These are phyloP conservation scores for Populus trichocarpa DNA, from an alignment of 441 rosid genomes.

Conservation along the genomic window DNA sequence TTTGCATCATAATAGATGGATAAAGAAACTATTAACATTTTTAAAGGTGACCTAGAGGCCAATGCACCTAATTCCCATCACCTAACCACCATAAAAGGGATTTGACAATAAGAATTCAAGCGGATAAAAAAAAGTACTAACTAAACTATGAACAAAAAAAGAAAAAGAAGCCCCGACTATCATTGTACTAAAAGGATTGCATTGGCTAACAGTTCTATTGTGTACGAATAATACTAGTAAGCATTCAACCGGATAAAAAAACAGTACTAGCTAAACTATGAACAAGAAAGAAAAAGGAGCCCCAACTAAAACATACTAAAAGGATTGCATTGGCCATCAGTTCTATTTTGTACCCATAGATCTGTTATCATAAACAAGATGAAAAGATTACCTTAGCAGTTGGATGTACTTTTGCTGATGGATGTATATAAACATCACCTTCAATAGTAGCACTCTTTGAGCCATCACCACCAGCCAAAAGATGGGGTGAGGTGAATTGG, in stretches of 20 bases:
- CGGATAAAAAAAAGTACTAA: not conserved
- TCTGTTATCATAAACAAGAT: slow-evolving; percentile 8
- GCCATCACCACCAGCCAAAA: slow-evolving; percentile 80
- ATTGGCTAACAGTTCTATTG: not conserved
- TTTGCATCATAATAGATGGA: not conserved
- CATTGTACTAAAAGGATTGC: not conserved
- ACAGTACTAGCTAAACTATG: not conserved
- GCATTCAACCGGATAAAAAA: not conserved
- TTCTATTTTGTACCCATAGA: not conserved
- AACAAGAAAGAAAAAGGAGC: not conserved
- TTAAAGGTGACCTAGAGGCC: not conserved
- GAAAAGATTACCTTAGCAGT: slow-evolving; percentile 72
- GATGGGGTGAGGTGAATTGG: slow-evolving; percentile 60
- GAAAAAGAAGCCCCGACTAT: not conserved
- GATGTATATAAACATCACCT: slow-evolving; percentile 91
- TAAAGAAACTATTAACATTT: not conserved
- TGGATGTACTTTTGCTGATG: slow-evolving; percentile 95
- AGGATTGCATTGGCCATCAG: not conserved
- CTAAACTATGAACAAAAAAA: not conserved
- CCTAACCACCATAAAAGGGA: not conserved
- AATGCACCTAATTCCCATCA: not conserved
- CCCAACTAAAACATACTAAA: not conserved
- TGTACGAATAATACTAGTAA: not conserved
- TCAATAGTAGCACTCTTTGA: slow-evolving; percentile 55
- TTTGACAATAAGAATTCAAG: not conserved